Evolutionary conservation across 1,284 basidiomycete species (phyloP).

Genomic region (Cryptococcus neoformans): DNA sequence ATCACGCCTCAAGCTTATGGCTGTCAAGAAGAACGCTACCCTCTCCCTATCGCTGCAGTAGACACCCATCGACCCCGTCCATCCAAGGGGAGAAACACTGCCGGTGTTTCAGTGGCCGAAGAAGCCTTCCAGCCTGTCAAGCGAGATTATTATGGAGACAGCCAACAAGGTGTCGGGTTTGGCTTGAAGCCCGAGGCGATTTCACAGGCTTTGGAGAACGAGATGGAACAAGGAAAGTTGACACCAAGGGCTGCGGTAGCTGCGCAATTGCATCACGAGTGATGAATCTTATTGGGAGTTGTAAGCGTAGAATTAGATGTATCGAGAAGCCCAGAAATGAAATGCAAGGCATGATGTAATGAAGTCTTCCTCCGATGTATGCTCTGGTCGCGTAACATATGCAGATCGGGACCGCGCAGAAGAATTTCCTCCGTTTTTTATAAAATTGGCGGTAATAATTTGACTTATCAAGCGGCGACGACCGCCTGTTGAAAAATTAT

Average conservation of each 20-base stretch:
- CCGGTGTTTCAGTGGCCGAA: neutral
- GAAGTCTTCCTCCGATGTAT: neutral
- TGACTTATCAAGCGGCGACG: neutral
- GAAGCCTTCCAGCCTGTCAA: neutral
- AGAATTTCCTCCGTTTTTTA: neutral
- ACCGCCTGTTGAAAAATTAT: neutral
- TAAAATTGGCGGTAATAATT: neutral
- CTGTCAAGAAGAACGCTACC: conserved; percentile 91
- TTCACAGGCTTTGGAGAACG: conserved; percentile 17
- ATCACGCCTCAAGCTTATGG: conserved; percentile 98
- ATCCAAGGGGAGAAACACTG: conserved; percentile 17
- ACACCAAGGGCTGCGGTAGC: conserved; percentile 12
- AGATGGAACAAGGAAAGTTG: conserved; percentile 20
- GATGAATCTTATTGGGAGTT: neutral
- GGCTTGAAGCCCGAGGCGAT: conserved; percentile 17
- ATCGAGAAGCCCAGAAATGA: too few species aligned
- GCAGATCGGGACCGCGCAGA: neutral
- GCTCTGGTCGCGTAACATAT: neutral
- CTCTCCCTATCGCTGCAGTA: conserved; percentile 83
- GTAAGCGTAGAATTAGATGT: neutral
- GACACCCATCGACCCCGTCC: conserved; percentile 94
- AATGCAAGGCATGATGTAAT: neutral
- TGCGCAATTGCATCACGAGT: neutral
- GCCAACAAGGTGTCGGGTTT: conserved; percentile 6
- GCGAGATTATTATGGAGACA: conserved; percentile 32